Conservation (phyloP, 805 yeast species). For the Starmerella riodocensis region DNA sequence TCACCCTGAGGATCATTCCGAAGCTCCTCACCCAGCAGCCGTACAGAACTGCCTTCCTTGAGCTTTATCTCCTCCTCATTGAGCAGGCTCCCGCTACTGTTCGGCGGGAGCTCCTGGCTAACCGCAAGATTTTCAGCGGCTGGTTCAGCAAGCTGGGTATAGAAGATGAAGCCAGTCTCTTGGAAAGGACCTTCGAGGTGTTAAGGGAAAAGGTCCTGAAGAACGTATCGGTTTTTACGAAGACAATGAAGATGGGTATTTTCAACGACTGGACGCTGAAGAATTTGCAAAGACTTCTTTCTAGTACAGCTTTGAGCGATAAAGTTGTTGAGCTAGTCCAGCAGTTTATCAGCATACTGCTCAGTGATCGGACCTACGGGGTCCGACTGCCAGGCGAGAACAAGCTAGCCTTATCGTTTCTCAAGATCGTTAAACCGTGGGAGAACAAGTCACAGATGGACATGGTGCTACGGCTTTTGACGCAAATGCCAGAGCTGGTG, state of each 20-base stretch:
- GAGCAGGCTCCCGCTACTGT: slow-evolving; percentile 38
- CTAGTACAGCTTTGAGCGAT: slow-evolving; percentile 24
- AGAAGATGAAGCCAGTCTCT: slow-evolving; percentile 39
- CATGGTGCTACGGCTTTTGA: slow-evolving; percentile 39
- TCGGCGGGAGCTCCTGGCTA: slow-evolving; percentile 51
- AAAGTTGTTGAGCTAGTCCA: slow-evolving; percentile 30
- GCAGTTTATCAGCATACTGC: slow-evolving; percentile 37
- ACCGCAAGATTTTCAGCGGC: slow-evolving; percentile 42
- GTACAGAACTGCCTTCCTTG: slow-evolving; percentile 49
- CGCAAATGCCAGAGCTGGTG: slow-evolving; percentile 51
- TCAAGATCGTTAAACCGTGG: slow-evolving; percentile 67
- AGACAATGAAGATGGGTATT: slow-evolving; percentile 57
- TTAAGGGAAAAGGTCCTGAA: slow-evolving; percentile 40
- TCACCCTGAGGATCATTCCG: slow-evolving; percentile 47
- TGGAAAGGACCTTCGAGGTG: slow-evolving; percentile 34
- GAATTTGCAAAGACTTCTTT: slow-evolving; percentile 42
- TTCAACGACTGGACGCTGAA: slow-evolving; percentile 64
- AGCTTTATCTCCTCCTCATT: slow-evolving; percentile 47
- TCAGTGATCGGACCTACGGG: slow-evolving; percentile 33
- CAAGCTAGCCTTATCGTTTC: slow-evolving; percentile 47
- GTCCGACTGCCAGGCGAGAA: slow-evolving; percentile 37
- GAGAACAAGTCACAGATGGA: slow-evolving; percentile 53
- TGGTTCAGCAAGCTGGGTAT: slow-evolving; percentile 50
- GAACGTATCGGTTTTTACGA: slow-evolving; percentile 45
- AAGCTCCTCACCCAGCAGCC: slow-evolving; percentile 42